These are phyloP conservation scores for Actinomucor elegans DNA, from an alignment of 371 early-diverging fungal genomes.

Conservation along the genomic window DNA sequence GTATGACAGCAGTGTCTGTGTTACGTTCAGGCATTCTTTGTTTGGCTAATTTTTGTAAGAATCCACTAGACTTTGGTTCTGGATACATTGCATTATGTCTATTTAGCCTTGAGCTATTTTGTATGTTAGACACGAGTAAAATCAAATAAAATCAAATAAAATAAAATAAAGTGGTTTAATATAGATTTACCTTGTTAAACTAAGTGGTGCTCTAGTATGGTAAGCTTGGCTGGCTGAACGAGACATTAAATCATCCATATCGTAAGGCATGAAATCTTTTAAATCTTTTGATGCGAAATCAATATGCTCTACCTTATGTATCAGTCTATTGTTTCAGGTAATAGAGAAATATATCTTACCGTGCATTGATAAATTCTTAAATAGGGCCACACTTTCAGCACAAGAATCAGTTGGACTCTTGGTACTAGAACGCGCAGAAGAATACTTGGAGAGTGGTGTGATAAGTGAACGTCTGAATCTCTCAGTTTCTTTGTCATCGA, in stretches of 20 bases:
- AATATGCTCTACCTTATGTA: not conserved
- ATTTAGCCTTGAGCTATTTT: not conserved
- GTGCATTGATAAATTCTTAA: not conserved
- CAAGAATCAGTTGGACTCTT: not conserved
- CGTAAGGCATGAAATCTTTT: not conserved
- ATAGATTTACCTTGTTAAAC: conserved; percentile 1
- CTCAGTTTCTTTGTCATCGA: conserved; percentile 10
- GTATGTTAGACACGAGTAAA: not conserved
- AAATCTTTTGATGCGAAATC: not conserved
- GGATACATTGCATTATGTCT: no score
- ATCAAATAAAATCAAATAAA: not conserved
- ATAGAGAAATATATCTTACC: not conserved
- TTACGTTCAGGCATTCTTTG: no score
- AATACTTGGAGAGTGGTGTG: conserved; percentile 11
- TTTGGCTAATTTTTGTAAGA: not conserved
- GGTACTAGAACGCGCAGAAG: not conserved
- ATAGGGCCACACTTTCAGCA: conserved; percentile 18
- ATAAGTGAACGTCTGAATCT: conserved; percentile 9
- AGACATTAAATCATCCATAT: not conserved
- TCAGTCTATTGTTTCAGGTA: not conserved
- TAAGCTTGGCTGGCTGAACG: not conserved
- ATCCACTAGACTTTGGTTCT: no score
- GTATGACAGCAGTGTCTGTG: no score
- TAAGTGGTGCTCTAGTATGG: not conserved
- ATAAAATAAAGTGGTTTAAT: not conserved